These are phyloP conservation scores for Plasmodium chabaudi DNA, from an alignment of 169 alveolate genomes.

Conservation along the genomic window DNA sequence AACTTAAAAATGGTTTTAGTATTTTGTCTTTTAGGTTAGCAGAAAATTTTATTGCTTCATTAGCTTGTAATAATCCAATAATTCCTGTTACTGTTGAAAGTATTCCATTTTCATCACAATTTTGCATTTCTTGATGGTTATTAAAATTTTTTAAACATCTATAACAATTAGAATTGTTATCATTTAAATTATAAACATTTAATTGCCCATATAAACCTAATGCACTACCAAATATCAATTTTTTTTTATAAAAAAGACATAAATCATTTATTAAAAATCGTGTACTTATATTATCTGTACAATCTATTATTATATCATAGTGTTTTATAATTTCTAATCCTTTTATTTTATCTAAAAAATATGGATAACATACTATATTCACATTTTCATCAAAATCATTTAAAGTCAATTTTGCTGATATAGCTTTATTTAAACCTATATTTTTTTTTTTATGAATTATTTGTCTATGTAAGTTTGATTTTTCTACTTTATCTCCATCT, in stretches of 20 bases:
- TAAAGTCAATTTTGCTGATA: constrained; percentile 82
- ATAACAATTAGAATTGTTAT: constrained; percentile 77
- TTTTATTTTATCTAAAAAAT: constrained; percentile 77
- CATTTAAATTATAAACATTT: constrained; percentile 77
- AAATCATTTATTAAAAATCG: constrained; percentile 84
- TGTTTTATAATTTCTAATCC: constrained; percentile 78
- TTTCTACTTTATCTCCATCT: constrained; percentile 89
- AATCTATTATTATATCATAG: constrained; percentile 84
- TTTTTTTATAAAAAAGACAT: constrained; percentile 80
- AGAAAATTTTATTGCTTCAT: constrained; percentile 81
- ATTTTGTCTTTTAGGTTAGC: constrained; percentile 73
- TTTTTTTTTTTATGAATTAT: constrained; percentile 84
- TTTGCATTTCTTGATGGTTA: constrained; percentile 55
- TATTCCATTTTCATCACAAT: constrained; percentile 84
- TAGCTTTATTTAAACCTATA: constrained; percentile 86
- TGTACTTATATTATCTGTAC: constrained; percentile 83
- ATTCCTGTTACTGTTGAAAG: constrained; percentile 85
- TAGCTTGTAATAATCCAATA: constrained; percentile 84
- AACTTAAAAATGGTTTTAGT: constrained; percentile 77
- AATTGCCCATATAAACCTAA: constrained; percentile 85
- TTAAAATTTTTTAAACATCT: constrained; percentile 80
- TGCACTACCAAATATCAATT: constrained; percentile 82
- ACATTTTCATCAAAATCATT: constrained; percentile 76
- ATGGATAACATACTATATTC: constrained; percentile 76
- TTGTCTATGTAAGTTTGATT: constrained; percentile 89